Base-by-base conservation (phyloP, 306 rosid species). In the Casuarina cunninghamiana region DNA sequence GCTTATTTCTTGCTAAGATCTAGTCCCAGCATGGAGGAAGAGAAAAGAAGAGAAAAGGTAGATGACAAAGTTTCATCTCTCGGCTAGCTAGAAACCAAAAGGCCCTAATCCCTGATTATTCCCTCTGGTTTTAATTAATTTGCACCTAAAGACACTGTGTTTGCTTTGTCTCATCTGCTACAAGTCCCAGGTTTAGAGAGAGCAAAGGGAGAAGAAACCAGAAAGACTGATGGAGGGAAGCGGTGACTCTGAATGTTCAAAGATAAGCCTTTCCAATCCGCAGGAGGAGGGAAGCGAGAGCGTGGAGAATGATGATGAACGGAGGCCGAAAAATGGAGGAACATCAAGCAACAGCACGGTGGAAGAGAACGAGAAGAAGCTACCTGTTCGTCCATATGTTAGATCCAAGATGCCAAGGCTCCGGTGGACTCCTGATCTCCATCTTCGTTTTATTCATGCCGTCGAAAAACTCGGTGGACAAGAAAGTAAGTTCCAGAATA, bases 371-470 rank as follows among this genome's bases (percentile, higher is more conserved):
- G 90, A 86, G 53, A 89, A 89, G 86, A 83, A 85, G 44, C 38
- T 82, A 53, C 74, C 88, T 1, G 97, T 92, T 48, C 81, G 98
- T n/a, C 97, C 93, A 10, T 95, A 95, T 81, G 93, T 92, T 79
- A 87, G 98, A 95, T 95, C 98, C 77, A 95, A 95, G 85, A 58
- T 86, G 78, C 97, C 98, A 0, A 82, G 98, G 76, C 91, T 95
- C 44, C 90, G 97, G 46, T 95, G 98, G 98, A 95, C 97, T 0
- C 93, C 93, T 6, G 97, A 95, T 85, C 98, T 95, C 65, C 98
- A 95, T 76, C 90, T 83, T 78, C 93, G 98, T 5, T 95, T 95
- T 66, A 76, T 91, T 85, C 91, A 95, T 83, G 96, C 98, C 42
- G 89, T 95, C 53, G 91, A 92, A 84, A 88, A 95, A 80, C 97